A percentile compares a stretch with the other conserved stretches of the same genome.
These are phyloP conservation scores for Thraustotheca clavata DNA, from an alignment of 352 stramenopile genomes.

Conservation along the genomic window DNA sequence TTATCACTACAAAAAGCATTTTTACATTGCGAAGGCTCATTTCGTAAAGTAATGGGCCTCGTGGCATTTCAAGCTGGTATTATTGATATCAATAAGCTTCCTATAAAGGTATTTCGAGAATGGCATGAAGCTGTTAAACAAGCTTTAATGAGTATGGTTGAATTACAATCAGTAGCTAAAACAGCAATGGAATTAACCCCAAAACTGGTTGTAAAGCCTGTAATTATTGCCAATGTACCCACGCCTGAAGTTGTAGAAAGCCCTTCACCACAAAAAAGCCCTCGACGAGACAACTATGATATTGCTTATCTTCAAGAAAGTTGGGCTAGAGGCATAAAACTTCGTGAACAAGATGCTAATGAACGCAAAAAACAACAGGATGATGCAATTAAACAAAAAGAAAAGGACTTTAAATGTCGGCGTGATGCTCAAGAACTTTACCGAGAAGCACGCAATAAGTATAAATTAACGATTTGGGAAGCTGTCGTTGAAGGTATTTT, in stretches of 20 bases:
- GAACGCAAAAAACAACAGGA: constrained; percentile 5
- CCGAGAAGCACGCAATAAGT: constrained; percentile 22
- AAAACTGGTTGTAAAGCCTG: background rate
- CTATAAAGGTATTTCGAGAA: constrained; percentile 40
- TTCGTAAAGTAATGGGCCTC: constrained; percentile 37
- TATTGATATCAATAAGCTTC: constrained; percentile 21
- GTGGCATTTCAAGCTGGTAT: constrained; percentile 37
- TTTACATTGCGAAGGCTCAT: constrained; percentile 24
- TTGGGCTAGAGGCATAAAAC: constrained; percentile 36
- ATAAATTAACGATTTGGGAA: constrained; percentile 62
- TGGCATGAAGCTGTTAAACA: constrained; percentile 34
- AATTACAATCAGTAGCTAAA: constrained; percentile 31
- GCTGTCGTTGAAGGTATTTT: constrained; percentile 38
- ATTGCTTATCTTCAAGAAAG: constrained; percentile 28
- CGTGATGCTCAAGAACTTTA: constrained; percentile 25
- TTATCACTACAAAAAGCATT: constrained; percentile 35
- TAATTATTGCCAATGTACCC: background rate
- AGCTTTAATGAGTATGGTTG: constrained; percentile 26
- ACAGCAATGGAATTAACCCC: constrained; percentile 27
- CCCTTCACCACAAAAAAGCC: background rate
- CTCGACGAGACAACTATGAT: constrained; percentile 11
- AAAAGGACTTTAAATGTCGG: constrained; percentile 17
- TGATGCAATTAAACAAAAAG: constrained; percentile 13
- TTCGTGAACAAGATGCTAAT: constrained; percentile 28
- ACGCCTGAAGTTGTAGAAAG: too few relatives aligned